A percentile compares a stretch with the other conserved stretches of the same genome.
These are phyloP conservation scores for Boletales sp. DNA, from an alignment of 768 basidiomycete genomes.

Conservation along the genomic window DNA sequence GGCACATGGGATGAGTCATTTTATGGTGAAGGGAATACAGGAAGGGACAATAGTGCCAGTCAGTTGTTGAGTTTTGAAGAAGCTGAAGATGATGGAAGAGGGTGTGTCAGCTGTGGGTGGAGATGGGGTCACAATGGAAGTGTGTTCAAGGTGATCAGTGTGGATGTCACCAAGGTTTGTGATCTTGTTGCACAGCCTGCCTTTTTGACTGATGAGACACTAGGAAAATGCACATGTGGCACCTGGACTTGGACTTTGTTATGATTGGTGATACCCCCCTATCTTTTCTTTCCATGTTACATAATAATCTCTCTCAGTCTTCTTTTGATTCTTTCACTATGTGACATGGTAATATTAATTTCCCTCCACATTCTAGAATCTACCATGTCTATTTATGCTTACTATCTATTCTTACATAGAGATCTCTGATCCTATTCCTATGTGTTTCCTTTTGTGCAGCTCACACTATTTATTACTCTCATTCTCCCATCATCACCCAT, in stretches of 20 bases:
- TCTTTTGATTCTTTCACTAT: too few relatives aligned
- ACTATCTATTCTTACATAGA: too few relatives aligned
- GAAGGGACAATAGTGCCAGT: conserved; percentile 21
- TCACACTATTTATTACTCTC: too few relatives aligned
- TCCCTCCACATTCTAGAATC: too few relatives aligned
- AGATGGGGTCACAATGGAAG: conserved; percentile 77
- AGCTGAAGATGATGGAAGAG: conserved; percentile 55
- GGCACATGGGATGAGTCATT: conserved; percentile 40
- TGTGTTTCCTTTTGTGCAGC: too few relatives aligned
- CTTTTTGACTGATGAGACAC: conserved; percentile 2
- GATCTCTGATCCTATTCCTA: too few relatives aligned
- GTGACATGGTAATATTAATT: too few relatives aligned
- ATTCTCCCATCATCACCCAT: too few relatives aligned
- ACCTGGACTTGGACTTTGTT: conserved; percentile 52
- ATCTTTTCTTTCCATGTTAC: too few relatives aligned
- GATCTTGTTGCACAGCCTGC: conserved; percentile 1
- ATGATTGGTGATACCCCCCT: too few relatives aligned
- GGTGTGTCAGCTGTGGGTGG: conserved; percentile 67
- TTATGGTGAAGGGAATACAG: conserved; percentile 28
- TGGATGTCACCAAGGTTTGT: conserved; percentile 61
- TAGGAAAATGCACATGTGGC: conserved; percentile 53
- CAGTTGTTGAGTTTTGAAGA: conserved; percentile 32
- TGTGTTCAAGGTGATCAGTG: conserved; percentile 66
- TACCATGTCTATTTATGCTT: too few relatives aligned
- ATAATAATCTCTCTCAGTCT: too few relatives aligned